phyloP scores from a whole-genome alignment of 2,329 filamentous ascomycete species.

The Diaporthe helianthi region DNA sequence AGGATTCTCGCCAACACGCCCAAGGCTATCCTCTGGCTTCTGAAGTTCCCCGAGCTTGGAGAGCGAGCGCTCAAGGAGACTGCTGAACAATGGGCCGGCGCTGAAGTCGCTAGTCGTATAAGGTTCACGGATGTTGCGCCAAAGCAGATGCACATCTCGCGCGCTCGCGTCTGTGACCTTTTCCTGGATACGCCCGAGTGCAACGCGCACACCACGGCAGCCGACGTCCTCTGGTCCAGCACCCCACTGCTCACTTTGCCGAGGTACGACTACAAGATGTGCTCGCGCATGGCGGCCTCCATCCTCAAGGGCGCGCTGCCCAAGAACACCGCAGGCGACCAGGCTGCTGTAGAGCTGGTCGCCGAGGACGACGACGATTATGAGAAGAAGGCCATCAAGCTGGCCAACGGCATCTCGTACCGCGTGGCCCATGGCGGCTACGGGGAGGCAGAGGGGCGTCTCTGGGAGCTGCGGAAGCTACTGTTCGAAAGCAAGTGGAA shows the following conservation, averaged over 20 bases:
- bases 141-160: slow-evolving; percentile 91
- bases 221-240: slow-evolving; percentile 94
- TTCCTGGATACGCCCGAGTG: slow-evolving; percentile 98
- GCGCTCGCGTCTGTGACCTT: slow-evolving; percentile 89
- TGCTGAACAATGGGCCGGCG: slow-evolving; percentile 82
- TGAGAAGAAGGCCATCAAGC: slow-evolving; percentile 74
- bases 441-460: slow-evolving; percentile 68
- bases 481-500: slow-evolving; percentile 85
- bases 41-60: slow-evolving; percentile 94
- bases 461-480: slow-evolving; percentile 80
- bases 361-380: slow-evolving; percentile 82
- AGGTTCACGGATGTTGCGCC: slow-evolving; percentile 97
- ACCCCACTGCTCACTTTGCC: slow-evolving; percentile 91
- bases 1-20: slow-evolving; percentile 86
- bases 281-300: slow-evolving; percentile 94
- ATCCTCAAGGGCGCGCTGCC: slow-evolving; percentile 91
- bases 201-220: slow-evolving; percentile 96
- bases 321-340: slow-evolving; percentile 68
- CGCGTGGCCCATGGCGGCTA: slow-evolving; percentile 50
- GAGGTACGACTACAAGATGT: slow-evolving; percentile 98
- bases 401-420: slow-evolving; percentile 72
- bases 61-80: slow-evolving; percentile 85
- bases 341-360: slow-evolving; percentile 77
- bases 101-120: slow-evolving; percentile 84
- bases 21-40: slow-evolving; percentile 90